Evolutionary conservation across 2,329 filamentous ascomycete genomes (phyloP).

Genomic region (Penicillium decumbens): DNA sequence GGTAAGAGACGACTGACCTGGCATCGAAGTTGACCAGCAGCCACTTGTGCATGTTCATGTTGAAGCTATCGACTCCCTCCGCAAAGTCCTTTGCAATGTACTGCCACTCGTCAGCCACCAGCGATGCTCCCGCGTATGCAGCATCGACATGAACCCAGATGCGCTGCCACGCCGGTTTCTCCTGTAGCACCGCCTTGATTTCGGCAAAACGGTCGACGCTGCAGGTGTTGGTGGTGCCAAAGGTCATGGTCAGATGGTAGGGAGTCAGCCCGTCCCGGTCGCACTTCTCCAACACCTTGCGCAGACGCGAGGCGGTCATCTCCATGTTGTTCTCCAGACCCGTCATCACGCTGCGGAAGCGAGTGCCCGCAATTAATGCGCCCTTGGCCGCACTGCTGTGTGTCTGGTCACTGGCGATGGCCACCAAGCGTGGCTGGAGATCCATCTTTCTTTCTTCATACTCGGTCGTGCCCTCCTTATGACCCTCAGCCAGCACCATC

Average conservation of each 20-base stretch:
- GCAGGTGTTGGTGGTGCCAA: slow-evolving; percentile 85
- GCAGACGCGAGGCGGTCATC: slow-evolving; percentile 62
- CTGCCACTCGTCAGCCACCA: slow-evolving; percentile 77
- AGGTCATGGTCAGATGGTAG: slow-evolving; percentile 77
- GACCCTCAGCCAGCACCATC: slow-evolving; percentile 49
- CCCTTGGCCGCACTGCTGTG: slow-evolving; percentile 86
- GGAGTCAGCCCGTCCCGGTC: slow-evolving; percentile 68
- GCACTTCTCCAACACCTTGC: slow-evolving; percentile 59
- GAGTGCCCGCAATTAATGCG: slow-evolving; percentile 78
- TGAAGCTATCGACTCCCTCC: slow-evolving; percentile 74
- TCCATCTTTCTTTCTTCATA: slow-evolving; percentile 66
- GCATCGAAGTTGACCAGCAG: slow-evolving; percentile 88
- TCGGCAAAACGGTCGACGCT: slow-evolving; percentile 75
- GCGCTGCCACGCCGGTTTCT: slow-evolving; percentile 47
- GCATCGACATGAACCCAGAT: slow-evolving; percentile 94
- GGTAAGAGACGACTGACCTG: slow-evolving; percentile 30
- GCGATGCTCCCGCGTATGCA: slow-evolving; percentile 81
- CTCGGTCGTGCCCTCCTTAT: slow-evolving; percentile 48
- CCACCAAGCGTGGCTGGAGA: slow-evolving; percentile 68
- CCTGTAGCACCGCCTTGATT: slow-evolving; percentile 54
- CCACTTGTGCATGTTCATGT: slow-evolving; percentile 98
- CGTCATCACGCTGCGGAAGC: slow-evolving; percentile 67
- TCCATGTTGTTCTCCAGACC: slow-evolving; percentile 60
- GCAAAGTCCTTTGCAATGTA: slow-evolving; percentile 58
- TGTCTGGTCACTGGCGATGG: slow-evolving; percentile 70